Evolutionary conservation across 2,329 filamentous ascomycete genomes (phyloP), one percentile per base, ranked within the genome.

Genomic region (Neofusicoccum parvum): DNA sequence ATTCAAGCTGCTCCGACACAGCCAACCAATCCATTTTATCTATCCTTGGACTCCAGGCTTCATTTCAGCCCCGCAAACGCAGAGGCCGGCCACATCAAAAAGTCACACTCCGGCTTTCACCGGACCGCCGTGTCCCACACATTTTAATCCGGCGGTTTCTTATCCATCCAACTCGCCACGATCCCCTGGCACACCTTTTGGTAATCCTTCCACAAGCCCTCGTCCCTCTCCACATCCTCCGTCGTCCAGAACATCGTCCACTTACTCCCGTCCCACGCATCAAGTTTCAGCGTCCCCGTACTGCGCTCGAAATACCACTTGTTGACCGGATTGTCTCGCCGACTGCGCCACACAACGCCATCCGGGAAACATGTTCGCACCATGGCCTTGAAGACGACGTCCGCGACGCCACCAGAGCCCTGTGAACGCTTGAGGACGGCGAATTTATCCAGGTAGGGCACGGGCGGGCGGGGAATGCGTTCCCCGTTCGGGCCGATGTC

Each of bases 241-340:
- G 91, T 95, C 1, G 95, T 99, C 94, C 95, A 99, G 74, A 99
- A 99, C 93, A 98, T 97, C 3, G 93, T 92, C 95, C 95, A 99
- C 70, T 94, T 90, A 51, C 87, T 91, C n/a, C 86, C 88, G 0
- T 86, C 83, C 43, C 99, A 80, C 79, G 64, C 64, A 23, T 62
- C 64, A 12, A 66, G 20, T 41, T 96, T 95, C 85, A 89, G 91
- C 2, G 89, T 94, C 0, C 95, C 95, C 54, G 86, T 82, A 2
- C 92, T 92, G 54, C 95, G 85, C 79, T 99, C 95, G 79, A 98
- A 97, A 77, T 99, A 99, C 95, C 95, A 99, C 76, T 97, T 97
- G 75, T 99, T 99, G 4, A 99, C 95, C 0, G 94, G 94, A 74
- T 99, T 98, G 74, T 94, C 88, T 73, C 90, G 90, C 60, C 95